Conservation (phyloP, 179 eudicot genomes). For the Sideroxylon spinosum region DNA sequence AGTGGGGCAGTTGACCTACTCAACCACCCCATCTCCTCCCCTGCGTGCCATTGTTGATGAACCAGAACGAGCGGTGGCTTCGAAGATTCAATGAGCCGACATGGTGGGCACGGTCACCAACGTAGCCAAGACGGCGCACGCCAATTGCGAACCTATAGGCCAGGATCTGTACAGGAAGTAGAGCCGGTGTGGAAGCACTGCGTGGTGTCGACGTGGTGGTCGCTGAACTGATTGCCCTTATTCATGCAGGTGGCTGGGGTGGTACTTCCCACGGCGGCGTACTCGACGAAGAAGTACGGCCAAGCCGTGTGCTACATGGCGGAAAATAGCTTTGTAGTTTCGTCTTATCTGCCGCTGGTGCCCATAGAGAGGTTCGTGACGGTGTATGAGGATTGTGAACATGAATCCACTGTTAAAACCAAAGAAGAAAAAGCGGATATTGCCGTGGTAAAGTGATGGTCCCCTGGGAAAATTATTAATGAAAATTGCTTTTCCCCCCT, state of each 20-base stretch:
- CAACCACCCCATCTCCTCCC: too few relatives aligned
- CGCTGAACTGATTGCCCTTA: conserved; percentile 40
- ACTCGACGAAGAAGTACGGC: conserved; percentile 50
- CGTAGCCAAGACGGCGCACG: conserved; percentile 25
- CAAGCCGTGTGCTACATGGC: conserved; percentile 29
- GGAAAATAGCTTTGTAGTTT: conserved; percentile 35
- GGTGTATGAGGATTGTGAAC: conserved; percentile 20
- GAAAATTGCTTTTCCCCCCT: too few relatives aligned
- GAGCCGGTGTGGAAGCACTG: conserved; percentile 51
- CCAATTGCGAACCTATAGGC: conserved; percentile 39
- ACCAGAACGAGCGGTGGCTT: conserved; percentile 36
- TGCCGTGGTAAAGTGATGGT: conserved; percentile 14
- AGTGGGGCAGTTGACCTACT: too few relatives aligned
- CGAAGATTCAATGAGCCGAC: conserved; percentile 28
- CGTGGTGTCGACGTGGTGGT: conserved; percentile 42
- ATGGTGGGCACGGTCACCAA: conserved; percentile 27
- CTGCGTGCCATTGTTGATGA: conserved; percentile 38
- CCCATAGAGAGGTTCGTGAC: conserved; percentile 49
- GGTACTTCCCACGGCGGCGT: conserved; percentile 42
- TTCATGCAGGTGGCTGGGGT: conserved; percentile 52
- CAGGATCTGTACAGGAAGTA: conserved; percentile 39
- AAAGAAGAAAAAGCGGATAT: conserved; percentile 4
- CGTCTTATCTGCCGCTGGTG: conserved; percentile 43
- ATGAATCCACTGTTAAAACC: conserved; percentile 4
- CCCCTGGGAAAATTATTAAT: too few relatives aligned